Evolutionary conservation across 768 basidiomycete species (phyloP), one percentile per base, ranked within the genome.

Genomic region (Rossbeevera mucosa): DNA sequence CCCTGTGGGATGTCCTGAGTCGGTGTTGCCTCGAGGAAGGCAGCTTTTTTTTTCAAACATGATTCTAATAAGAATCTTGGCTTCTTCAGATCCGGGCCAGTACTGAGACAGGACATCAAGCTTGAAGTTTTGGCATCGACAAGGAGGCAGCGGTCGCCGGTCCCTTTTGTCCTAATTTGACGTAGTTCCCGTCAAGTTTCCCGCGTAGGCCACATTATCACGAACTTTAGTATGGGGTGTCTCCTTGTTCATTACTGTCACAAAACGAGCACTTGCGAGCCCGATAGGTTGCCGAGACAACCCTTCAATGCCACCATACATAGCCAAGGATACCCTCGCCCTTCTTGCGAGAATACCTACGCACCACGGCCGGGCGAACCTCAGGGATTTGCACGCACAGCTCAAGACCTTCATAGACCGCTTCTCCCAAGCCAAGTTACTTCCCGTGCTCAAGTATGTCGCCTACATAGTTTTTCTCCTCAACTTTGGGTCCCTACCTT

Each of bases 401-500:
- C 44, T 62, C 11, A 50, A 21, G 13, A 4, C 30, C 9, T 47
- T 59, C 8, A 50, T 56, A 5, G 40, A 44, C 21, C 50, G 38
- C 38, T 31, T 49, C 5, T 50, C 56, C 3, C 55, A 43, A 31
- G 8, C 21, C 21, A 54, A 30, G 36, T n/a, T 52, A 7, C 43
- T 54, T 26, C 36, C 58, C 18, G 29, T 58, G 50, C 45, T 66
- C 40, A 66, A 63, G 26, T 61, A 59, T 36, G 28, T 30, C 6
- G 44, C 41, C 18, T 65, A 21, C n/a, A 2, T 82, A 18, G 50
- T 88, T 0, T 68, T 88, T 44, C 60, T 86, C n/a, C 36, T 82
- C 18, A 87, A 88, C 53, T 53, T 71, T 16, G 78, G 81, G 18
- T 85, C 84, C 13, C 76, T 80, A 63, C 87, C 87, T 1, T 61